Conservation (phyloP, 179 eudicot genomes). For the Silene noctiflora region DNA sequence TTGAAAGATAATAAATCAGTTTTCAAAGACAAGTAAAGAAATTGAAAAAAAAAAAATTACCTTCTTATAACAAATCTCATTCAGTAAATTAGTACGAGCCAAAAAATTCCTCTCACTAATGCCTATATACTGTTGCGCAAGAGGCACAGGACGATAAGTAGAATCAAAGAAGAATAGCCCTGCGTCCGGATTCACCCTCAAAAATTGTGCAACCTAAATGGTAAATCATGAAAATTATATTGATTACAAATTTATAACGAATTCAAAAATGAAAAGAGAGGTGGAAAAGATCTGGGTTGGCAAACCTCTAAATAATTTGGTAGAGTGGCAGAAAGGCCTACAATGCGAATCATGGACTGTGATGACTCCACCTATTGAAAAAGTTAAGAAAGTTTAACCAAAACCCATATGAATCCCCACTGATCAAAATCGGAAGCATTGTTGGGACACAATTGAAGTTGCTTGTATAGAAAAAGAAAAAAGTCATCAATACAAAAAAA, state of each 20-base stretch:
- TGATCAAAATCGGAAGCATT: constrained; percentile 7
- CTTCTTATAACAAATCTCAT: constrained; percentile 88
- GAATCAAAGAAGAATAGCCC: constrained; percentile 98
- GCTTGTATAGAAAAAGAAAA: neutral
- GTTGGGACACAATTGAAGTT: too few species aligned
- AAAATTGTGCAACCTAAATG: constrained; percentile 83
- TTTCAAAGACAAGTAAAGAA: neutral
- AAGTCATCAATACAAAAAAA: constrained; percentile 12
- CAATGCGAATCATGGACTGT: constrained; percentile 97
- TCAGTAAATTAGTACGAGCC: constrained; percentile 75
- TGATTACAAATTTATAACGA: neutral
- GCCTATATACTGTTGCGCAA: constrained; percentile 97
- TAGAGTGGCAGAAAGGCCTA: constrained; percentile 95
- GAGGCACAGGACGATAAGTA: constrained; percentile 99
- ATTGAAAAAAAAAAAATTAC: constrained; percentile 27
- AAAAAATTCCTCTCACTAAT: constrained; percentile 72
- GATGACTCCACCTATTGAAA: constrained; percentile 81
- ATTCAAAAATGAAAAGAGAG: constrained; percentile 9
- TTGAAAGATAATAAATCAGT: constrained; percentile 5
- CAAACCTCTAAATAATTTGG: constrained; percentile 94
- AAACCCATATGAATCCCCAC: constrained; percentile 46
- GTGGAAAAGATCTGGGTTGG: neutral
- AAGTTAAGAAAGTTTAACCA: constrained; percentile 9
- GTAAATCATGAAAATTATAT: constrained; percentile 13
- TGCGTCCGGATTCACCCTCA: constrained; percentile 87